These are phyloP conservation scores for Claviceps sp. DNA, from an alignment of 2,329 filamentous ascomycete genomes.

Conservation along the genomic window DNA sequence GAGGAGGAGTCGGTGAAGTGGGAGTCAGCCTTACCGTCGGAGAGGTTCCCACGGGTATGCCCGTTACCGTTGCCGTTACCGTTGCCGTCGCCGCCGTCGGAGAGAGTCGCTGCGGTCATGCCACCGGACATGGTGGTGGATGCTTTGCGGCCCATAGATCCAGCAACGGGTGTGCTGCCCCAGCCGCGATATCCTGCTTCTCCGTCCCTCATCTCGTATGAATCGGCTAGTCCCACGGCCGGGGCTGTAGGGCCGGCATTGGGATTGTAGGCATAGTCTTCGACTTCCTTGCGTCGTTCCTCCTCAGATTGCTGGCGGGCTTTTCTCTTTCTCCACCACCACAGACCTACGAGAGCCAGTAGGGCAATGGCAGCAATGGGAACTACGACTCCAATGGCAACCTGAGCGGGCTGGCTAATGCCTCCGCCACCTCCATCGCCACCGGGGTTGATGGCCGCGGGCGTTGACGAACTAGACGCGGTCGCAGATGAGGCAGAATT, in stretches of 20 bases:
- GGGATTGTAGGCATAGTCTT: slow-evolving; percentile 96
- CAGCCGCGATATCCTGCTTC: slow-evolving; percentile 82
- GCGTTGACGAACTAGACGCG: slow-evolving; percentile 13
- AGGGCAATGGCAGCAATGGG: slow-evolving; percentile 81
- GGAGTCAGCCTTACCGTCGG: slow-evolving; percentile 55
- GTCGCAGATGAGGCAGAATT: neutral
- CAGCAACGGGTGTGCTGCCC: slow-evolving; percentile 61
- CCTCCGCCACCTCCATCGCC: slow-evolving; percentile 25
- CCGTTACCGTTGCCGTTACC: slow-evolving; percentile 45
- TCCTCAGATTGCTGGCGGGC: slow-evolving; percentile 75
- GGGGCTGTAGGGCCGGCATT: slow-evolving; percentile 78
- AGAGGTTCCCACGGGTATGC: slow-evolving; percentile 49
- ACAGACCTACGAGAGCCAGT: slow-evolving; percentile 61
- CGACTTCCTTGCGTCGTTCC: slow-evolving; percentile 84
- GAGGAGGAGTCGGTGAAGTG: slow-evolving; percentile 41
- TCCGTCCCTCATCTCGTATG: slow-evolving; percentile 62
- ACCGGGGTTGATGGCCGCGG: slow-evolving; percentile 16
- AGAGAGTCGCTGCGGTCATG: slow-evolving; percentile 49
- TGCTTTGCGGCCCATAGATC: slow-evolving; percentile 64
- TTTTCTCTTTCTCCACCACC: slow-evolving; percentile 82
- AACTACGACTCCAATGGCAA: slow-evolving; percentile 86
- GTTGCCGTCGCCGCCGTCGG: slow-evolving; percentile 49
- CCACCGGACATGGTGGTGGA: slow-evolving; percentile 83
- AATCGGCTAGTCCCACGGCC: slow-evolving; percentile 32
- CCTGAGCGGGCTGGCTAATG: slow-evolving; percentile 52